Base-by-base conservation (phyloP, 2,329 filamentous ascomycete genomes). In the Chaetomium globosum region DNA sequence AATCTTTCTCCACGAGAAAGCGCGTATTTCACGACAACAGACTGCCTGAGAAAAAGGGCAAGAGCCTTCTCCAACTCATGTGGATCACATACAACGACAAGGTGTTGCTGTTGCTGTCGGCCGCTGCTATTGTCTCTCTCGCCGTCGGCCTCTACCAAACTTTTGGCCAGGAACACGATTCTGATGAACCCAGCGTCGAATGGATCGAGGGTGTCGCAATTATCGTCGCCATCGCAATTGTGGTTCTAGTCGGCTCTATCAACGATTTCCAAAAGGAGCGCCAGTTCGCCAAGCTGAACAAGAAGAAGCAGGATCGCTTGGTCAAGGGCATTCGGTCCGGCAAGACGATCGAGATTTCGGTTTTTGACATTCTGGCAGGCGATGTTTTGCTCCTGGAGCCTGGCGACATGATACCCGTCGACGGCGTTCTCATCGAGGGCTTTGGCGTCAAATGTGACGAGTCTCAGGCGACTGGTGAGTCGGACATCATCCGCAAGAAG, bases 31-130 rank as follows among this genome's bases (percentile, higher is more conserved):
- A 81, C 70, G 88, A 92, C 76, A 93, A 93, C 73, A 81, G 86
- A 52, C 78, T 93, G 43, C 90, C 90, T 0, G 88, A 86, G 72
- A 89, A 89, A 76, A 91, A 92, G 78, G 84, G 88, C 53, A 93
- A 92, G 79, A 89, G 81, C 68, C 82, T 93, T 49, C 80, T 91
- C 53, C 80, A 90, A 73, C 80, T 93, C 51, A 89, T 91, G 77
- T 93, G 90, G 90, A 90, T 93, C 71, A 91, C 90, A 0, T 92
- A 92, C 75, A 91, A 93, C 77, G 90, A 93, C 81, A 93, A 93
- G 75, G 88, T 93, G 3, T 79, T 93, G 54, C 89, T 92, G 65
- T 80, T 92, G 6, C 80, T 92, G 62, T 90, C 88, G 0, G 80
- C 85, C 57, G 90, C 90, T 52, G 90, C 90, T 3, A 81, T 87